Percentiles rank a stretch among this genome's conserved stretches.
Evolutionary conservation across 768 basidiomycete genomes (phyloP).

Genomic region (Lactifluus subvellereus): DNA sequence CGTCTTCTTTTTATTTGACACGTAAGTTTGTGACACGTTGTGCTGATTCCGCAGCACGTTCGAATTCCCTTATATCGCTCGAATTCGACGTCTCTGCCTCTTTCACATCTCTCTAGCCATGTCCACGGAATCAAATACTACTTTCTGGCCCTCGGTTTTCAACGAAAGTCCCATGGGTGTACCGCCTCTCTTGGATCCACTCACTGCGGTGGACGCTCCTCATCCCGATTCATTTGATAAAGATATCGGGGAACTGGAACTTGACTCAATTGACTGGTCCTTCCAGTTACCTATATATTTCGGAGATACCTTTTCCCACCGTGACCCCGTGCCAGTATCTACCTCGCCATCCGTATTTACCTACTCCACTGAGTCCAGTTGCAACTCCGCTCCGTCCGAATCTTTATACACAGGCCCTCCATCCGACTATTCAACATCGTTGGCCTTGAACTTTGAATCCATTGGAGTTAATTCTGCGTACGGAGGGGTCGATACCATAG

Average conservation of each 20-base stretch:
- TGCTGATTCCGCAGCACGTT: constrained; percentile 8
- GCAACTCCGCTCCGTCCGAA: constrained; percentile 50
- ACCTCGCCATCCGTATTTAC: constrained; percentile 77
- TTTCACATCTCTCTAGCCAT: constrained; percentile 4
- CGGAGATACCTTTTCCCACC: constrained; percentile 51
- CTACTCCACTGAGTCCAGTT: constrained; percentile 70
- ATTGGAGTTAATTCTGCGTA: constrained; percentile 37
- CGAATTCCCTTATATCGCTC: no score
- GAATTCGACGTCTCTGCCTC: no score
- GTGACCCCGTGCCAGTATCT: constrained; percentile 55
- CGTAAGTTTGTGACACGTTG: not conserved
- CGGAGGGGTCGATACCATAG: constrained; percentile 27
- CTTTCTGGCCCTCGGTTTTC: constrained; percentile 3
- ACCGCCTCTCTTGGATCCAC: constrained; percentile 6
- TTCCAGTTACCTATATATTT: constrained; percentile 40
- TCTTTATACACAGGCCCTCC: constrained; percentile 43
- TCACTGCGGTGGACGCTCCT: constrained; percentile 63
- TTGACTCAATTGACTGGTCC: constrained; percentile 41
- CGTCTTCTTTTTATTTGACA: no score
- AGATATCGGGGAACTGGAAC: constrained; percentile 65
- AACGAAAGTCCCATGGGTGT: constrained; percentile 2
- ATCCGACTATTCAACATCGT: constrained; percentile 35
- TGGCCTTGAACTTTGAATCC: constrained; percentile 33
- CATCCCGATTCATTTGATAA: constrained; percentile 79
- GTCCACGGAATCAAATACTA: not conserved